A percentile compares a stretch with the other conserved stretches of the same genome.
Evolutionary conservation across 345 rosid genomes (phyloP).

Genomic region (Brassica cretica): DNA sequence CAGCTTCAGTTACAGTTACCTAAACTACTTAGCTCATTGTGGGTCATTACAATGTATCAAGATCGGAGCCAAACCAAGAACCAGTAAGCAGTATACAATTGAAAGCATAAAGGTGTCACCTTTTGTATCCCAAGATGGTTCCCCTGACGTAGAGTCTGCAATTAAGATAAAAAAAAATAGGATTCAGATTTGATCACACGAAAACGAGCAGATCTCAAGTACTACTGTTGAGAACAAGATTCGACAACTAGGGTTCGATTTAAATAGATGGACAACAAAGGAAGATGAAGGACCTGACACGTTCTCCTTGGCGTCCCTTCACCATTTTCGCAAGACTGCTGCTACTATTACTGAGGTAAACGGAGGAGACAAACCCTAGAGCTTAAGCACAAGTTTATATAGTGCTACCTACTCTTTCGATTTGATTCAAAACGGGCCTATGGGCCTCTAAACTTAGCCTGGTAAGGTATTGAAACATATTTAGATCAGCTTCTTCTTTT

Average conservation of each 20-base stretch:
- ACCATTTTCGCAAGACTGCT: conserved; percentile 52
- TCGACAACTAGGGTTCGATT: not conserved
- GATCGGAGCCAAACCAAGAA: not conserved
- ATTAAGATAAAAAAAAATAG: not conserved
- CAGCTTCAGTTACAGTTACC: not conserved
- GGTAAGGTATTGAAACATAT: not conserved
- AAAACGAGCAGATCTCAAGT: conserved; percentile 22
- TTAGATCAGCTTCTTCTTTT: not conserved
- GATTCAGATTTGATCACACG: conserved; percentile 1
- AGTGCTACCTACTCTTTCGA: not conserved
- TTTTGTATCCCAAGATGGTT: conserved; percentile 46
- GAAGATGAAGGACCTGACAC: conserved; percentile 47
- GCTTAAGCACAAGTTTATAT: conserved; percentile 1
- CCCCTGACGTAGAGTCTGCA: conserved; percentile 47
- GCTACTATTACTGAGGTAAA: conserved; percentile 3
- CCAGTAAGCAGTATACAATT: not conserved
- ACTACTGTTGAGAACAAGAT: not conserved
- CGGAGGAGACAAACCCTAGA: conserved; percentile 13
- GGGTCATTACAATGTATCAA: not conserved
- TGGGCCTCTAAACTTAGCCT: not conserved
- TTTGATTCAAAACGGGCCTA: conserved; percentile 3
- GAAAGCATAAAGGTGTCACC: conserved; percentile 18
- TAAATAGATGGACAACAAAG: not conserved
- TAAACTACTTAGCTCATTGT: not conserved
- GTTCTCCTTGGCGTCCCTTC: conserved; percentile 78